Evolutionary conservation across 2,329 filamentous ascomycete species (phyloP).

Genomic region (Dendryphion nanum): DNA sequence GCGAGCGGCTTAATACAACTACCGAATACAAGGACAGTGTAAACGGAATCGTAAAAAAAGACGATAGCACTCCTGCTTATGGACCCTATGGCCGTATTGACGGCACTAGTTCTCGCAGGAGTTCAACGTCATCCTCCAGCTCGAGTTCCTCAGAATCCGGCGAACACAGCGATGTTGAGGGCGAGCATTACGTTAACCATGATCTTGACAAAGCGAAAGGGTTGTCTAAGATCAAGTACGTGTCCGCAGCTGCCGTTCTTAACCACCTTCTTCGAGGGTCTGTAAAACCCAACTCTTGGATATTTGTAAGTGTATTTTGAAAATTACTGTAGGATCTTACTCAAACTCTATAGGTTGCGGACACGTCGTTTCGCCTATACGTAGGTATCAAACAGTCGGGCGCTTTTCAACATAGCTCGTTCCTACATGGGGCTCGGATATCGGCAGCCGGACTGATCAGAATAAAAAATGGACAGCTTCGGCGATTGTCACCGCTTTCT

Average conservation of each 20-base stretch:
- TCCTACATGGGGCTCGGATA: conserved; percentile 79
- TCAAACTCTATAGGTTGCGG: conserved; percentile 53
- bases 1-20: conserved; percentile 72
- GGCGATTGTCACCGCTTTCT: conserved; percentile 63
- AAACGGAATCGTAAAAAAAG: conserved; percentile 54
- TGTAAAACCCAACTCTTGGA: conserved; percentile 87
- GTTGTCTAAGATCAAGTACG: conserved; percentile 60
- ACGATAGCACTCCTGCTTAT: conserved; percentile 44
- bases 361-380: conserved; percentile 81
- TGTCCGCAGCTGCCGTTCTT: conserved; percentile 70
- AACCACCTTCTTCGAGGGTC: conserved; percentile 77
- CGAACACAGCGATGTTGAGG: conserved; percentile 58
- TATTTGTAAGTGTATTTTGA: conserved; percentile 60
- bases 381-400: conserved; percentile 88
- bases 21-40: conserved; percentile 76
- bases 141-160: conserved; percentile 41
- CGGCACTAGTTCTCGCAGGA: conserved; percentile 5
- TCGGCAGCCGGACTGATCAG: conserved; percentile 81
- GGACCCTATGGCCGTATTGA: conserved; percentile 25
- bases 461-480: conserved; percentile 76
- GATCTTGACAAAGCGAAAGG: conserved; percentile 62
- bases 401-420: conserved; percentile 87
- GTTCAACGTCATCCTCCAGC: conserved; percentile 19
- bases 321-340: background rate
- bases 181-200: conserved; percentile 64